phyloP scores from a whole-genome alignment of 2,329 filamentous ascomycete genomes.

The Exophiala xenobiotica region DNA sequence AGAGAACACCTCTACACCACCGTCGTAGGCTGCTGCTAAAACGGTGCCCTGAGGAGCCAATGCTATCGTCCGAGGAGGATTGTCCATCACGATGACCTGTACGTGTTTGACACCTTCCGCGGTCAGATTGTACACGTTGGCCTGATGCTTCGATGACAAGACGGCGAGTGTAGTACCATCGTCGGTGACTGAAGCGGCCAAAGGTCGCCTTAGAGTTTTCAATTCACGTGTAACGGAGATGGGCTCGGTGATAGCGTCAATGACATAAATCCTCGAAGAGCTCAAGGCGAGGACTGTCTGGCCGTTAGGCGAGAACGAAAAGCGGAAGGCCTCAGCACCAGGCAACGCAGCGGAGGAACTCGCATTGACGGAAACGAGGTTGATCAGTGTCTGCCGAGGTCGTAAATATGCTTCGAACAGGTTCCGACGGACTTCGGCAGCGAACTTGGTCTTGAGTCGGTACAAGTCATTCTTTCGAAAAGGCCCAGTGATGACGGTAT shows the following conservation, averaged over 20 bases:
- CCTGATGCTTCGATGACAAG: slow-evolving; percentile 75
- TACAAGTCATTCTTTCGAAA: slow-evolving; percentile 52
- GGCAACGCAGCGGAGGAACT: slow-evolving; percentile 78
- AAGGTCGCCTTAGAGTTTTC: slow-evolving; percentile 73
- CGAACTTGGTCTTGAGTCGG: slow-evolving; percentile 64
- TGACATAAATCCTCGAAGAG: slow-evolving; percentile 77
- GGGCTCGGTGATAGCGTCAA: slow-evolving; percentile 63
- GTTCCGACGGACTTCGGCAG: slow-evolving; percentile 70
- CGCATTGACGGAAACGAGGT: slow-evolving; percentile 77
- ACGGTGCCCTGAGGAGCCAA: slow-evolving; percentile 80
- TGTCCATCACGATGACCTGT: slow-evolving; percentile 74
- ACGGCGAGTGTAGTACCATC: slow-evolving; percentile 75
- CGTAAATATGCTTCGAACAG: slow-evolving; percentile 74
- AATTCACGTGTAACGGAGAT: slow-evolving; percentile 71
- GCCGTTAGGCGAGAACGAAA: slow-evolving; percentile 73
- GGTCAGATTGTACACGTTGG: slow-evolving; percentile 77
- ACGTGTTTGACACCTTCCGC: slow-evolving; percentile 64
- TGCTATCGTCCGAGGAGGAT: slow-evolving; percentile 74
- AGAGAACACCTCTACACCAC: slow-evolving; percentile 84
- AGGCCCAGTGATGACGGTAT: slow-evolving; percentile 36
- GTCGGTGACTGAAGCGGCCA: slow-evolving; percentile 75
- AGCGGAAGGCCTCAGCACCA: slow-evolving; percentile 81
- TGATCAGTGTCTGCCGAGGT: slow-evolving; percentile 69
- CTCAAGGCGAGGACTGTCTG: slow-evolving; percentile 77
- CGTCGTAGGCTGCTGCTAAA: slow-evolving; percentile 79